phyloP scores from a whole-genome alignment of 441 rosid species.

The Biscutella auriculata region DNA sequence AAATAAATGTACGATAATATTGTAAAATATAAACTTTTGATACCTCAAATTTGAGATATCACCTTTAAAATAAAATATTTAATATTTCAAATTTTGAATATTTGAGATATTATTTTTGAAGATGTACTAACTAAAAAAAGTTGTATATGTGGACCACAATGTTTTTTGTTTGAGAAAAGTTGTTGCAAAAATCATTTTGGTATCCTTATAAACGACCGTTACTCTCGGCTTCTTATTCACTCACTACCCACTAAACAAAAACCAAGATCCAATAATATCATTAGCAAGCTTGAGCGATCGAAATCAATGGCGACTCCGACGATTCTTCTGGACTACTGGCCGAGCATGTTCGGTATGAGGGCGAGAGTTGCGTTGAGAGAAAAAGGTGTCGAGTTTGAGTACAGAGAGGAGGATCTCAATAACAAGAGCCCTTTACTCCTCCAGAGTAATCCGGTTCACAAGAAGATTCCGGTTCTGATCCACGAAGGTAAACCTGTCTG shows the following conservation, averaged over 20 bases:
- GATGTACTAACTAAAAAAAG: neutral
- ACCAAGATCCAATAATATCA: neutral
- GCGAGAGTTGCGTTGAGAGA: conserved; percentile 15
- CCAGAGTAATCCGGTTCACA: conserved; percentile 22
- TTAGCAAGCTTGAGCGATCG: neutral
- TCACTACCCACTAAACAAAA: neutral
- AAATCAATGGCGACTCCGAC: conserved; percentile 7
- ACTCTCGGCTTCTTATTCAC: conserved; percentile 16
- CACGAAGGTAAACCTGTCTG: conserved; percentile 20
- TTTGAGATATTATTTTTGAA: too few species aligned
- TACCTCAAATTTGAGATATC: too few species aligned
- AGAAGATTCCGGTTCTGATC: conserved; percentile 24
- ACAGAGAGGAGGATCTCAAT: conserved; percentile 16
- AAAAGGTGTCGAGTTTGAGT: conserved; percentile 15
- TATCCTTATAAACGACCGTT: neutral
- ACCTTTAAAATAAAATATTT: too few species aligned
- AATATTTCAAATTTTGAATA: too few species aligned
- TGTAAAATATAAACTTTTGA: too few species aligned
- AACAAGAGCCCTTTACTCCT: conserved; percentile 21
- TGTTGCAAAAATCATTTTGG: neutral
- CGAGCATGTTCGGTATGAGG: conserved; percentile 22
- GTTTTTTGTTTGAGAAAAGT: neutral
- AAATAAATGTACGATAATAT: too few species aligned
- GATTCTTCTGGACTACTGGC: conserved; percentile 19
- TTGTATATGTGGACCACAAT: neutral